Evolutionary conservation across 805 yeast genomes (phyloP), one percentile per base, ranked within the genome.

Genomic region (Wickerhamomyces alni): DNA sequence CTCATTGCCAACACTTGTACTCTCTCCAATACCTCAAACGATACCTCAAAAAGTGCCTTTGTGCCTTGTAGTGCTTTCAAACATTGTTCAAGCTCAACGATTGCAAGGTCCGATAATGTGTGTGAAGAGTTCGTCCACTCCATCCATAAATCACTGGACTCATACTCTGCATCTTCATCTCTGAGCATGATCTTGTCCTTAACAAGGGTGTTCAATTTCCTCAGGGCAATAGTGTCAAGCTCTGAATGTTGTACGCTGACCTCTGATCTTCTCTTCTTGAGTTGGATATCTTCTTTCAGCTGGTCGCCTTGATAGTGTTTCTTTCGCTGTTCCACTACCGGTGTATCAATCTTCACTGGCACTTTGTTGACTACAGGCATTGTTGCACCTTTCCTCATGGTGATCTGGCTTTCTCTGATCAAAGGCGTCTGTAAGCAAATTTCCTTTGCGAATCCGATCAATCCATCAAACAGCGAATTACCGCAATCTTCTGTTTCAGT

Each of bases 1-100:
- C 46, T 51, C 30, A 50, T 40, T 36, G 67, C 52, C 11, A 67
- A 40, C 4, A 46, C 51, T 40, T 69, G 54, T 8, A 69, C 49
- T 32, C 70, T 48, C 2, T 55, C 47, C 21, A 70, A 44, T 21
- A 47, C 39, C 13, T 58, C 58, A 12, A 57, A 39, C 3, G 59
- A 51, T 4, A 57, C 16, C 1, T 36, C 36, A 9, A 42, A 27
- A 1, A 51, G 27, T 6, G 45, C 32, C 5, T 36, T 10, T 0
- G 53, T 45, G 2, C 44, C 46, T 6, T 43, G 36, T 19, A 58
- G 41, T 41, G 36, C 52, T 3, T 35, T 22, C 22, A 66, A 36
- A 19, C 34, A 36, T 2, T 37, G 42, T 19, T 60, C 59, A 13
- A 66, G 40, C 2, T 37, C 40, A 2, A 37, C 13, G 3, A 65